phyloP scores from a whole-genome alignment of 345 rosid species.

The Nasturtium officinale region DNA sequence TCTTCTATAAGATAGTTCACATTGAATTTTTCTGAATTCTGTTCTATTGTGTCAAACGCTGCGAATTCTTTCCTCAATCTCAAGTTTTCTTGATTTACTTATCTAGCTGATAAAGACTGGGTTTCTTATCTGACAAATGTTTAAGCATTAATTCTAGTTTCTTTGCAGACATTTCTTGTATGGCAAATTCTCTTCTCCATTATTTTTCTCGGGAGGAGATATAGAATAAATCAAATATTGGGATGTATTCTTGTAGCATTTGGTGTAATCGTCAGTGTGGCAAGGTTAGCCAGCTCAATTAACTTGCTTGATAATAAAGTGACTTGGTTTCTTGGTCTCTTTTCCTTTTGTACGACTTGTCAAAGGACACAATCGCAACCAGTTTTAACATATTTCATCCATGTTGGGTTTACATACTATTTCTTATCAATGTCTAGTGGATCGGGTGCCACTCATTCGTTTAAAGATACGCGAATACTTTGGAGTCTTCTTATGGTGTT shows the following conservation, averaged over 20 bases:
- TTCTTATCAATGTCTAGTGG: slow-evolving; percentile 60
- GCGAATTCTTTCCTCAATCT: slow-evolving; percentile 4
- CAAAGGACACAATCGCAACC: background rate
- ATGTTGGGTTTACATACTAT: slow-evolving; percentile 24
- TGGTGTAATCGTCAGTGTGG: slow-evolving; percentile 88
- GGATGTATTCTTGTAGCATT: slow-evolving; percentile 84
- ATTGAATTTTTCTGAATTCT: background rate
- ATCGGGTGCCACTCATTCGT: slow-evolving; percentile 71
- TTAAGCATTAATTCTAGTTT: slow-evolving; percentile 13
- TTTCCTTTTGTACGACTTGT: background rate
- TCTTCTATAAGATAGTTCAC: slow-evolving; percentile 19
- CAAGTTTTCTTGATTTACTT: background rate
- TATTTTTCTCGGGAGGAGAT: slow-evolving; percentile 90
- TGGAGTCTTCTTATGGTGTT: slow-evolving; percentile 89
- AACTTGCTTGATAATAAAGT: slow-evolving; percentile 1
- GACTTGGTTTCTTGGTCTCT: slow-evolving; percentile 19
- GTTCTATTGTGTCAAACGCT: background rate
- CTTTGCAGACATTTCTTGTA: slow-evolving; percentile 83
- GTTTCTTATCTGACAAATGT: background rate
- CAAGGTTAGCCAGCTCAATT: slow-evolving; percentile 55
- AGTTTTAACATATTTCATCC: slow-evolving; percentile 16
- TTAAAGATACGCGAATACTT: slow-evolving; percentile 74
- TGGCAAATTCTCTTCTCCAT: slow-evolving; percentile 92
- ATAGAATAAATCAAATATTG: slow-evolving; percentile 68
- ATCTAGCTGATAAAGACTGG: background rate